Percentiles rank a stretch among this genome's conserved stretches.
Conservation (phyloP, 2,329 filamentous ascomycete species). For the Fusarium sp. region DNA sequence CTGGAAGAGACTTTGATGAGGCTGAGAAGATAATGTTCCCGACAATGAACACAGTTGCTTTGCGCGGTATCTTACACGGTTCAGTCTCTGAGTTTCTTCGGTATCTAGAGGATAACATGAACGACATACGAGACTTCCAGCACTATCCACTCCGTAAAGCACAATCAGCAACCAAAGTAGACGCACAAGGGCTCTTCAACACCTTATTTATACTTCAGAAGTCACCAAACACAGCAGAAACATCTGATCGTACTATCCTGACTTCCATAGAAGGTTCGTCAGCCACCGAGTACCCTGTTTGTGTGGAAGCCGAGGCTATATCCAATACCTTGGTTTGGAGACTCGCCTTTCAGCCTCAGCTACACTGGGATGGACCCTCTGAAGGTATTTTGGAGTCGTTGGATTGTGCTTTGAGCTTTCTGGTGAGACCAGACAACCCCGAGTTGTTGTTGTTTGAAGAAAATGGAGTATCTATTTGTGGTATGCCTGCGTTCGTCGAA, state of each 20-base stretch:
- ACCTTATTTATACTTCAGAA: conserved; percentile 69
- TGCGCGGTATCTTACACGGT: conserved; percentile 80
- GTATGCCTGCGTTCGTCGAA: conserved; percentile 59
- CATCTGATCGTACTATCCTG: conserved; percentile 60
- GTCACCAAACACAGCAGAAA: conserved; percentile 25
- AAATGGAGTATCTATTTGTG: conserved; percentile 72
- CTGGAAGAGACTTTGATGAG: conserved; percentile 82
- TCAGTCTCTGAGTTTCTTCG: conserved; percentile 72
- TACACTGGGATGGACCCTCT: conserved; percentile 62
- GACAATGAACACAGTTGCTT: conserved; percentile 89
- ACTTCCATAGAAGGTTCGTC: conserved; percentile 73
- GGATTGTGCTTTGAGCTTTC: conserved; percentile 68
- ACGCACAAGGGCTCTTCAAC: conserved; percentile 63
- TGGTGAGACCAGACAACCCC: conserved; percentile 64
- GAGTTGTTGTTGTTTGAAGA: conserved; percentile 68
- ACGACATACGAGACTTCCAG: conserved; percentile 76
- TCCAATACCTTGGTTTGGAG: conserved; percentile 74
- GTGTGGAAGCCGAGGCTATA: conserved; percentile 80
- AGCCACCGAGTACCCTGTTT: conserved; percentile 84
- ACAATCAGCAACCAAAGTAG: conserved; percentile 59
- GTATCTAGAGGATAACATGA: conserved; percentile 79
- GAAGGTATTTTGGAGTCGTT: conserved; percentile 68
- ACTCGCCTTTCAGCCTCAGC: conserved; percentile 73
- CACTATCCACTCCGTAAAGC: conserved; percentile 82
- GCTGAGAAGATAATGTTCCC: conserved; percentile 81